Conservation (phyloP, 305 asterid genomes). For the Vinca major region DNA sequence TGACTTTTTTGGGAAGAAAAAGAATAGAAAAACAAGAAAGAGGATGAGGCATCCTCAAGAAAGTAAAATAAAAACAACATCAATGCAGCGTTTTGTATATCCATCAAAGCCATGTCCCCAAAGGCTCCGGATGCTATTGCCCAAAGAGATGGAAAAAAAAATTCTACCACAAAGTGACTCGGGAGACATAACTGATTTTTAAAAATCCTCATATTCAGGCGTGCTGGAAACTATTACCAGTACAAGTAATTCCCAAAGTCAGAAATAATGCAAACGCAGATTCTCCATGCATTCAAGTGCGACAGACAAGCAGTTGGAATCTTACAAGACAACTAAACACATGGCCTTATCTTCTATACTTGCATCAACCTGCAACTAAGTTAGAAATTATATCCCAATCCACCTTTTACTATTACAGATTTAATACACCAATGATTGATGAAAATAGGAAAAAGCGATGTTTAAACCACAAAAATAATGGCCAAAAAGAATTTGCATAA, state of each 20-base stretch:
- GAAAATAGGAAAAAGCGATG: not conserved
- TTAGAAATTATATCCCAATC: not conserved
- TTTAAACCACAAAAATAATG: not conserved
- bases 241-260: too few relatives aligned
- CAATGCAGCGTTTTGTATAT: too few relatives aligned
- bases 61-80: not conserved
- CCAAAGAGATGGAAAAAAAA: too few relatives aligned
- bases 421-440: not conserved
- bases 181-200: too few relatives aligned
- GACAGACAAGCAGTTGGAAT: not conserved
- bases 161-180: too few relatives aligned
- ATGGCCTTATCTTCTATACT: not conserved
- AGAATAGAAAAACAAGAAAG: not conserved
- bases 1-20: too few relatives aligned
- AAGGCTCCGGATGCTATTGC: too few relatives aligned
- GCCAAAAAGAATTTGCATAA: constrained; percentile 1
- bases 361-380: not conserved
- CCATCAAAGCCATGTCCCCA: too few relatives aligned
- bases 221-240: too few relatives aligned
- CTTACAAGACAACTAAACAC: not conserved
- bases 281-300: not conserved
- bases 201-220: too few relatives aligned
- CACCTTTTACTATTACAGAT: not conserved
- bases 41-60: not conserved
- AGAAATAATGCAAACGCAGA: not conserved